phyloP scores from a whole-genome alignment of 2,329 filamentous ascomycete species.

The Fusarium sp. region DNA sequence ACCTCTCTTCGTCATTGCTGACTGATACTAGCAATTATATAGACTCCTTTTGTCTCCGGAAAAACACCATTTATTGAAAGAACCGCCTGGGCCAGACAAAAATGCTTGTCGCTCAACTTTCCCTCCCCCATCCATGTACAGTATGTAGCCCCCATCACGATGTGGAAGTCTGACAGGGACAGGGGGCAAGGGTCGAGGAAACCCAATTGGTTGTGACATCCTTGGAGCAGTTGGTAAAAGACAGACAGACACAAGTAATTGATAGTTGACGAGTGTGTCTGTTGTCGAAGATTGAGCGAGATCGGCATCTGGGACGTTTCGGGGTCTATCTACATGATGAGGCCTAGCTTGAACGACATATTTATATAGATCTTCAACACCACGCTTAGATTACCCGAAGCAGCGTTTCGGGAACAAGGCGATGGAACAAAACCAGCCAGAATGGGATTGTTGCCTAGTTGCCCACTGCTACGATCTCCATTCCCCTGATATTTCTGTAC shows the following conservation, averaged over 20 bases:
- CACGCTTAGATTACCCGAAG: background rate
- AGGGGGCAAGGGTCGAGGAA: background rate
- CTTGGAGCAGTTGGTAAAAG: background rate
- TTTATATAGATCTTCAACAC: background rate
- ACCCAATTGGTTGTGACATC: background rate
- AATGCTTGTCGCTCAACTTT: background rate
- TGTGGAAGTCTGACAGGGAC: constrained; percentile 1
- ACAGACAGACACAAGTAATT: background rate
- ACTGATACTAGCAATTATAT: background rate
- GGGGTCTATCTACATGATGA: constrained; percentile 11
- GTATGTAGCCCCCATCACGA: background rate
- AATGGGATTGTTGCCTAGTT: constrained; percentile 11
- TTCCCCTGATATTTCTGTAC: background rate
- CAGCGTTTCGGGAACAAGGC: background rate
- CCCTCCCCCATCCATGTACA: background rate
- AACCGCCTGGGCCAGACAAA: background rate
- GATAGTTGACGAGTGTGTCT: background rate
- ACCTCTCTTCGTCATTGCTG: background rate
- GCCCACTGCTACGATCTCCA: constrained; percentile 2
- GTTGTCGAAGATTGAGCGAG: background rate
- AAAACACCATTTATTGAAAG: background rate
- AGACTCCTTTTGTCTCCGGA: background rate
- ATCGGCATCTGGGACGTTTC: constrained; percentile 4
- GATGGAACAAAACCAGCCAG: background rate
- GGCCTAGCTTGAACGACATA: background rate